phyloP scores from a whole-genome alignment of 768 basidiomycete species.

The Panaeolus cyanescens region DNA sequence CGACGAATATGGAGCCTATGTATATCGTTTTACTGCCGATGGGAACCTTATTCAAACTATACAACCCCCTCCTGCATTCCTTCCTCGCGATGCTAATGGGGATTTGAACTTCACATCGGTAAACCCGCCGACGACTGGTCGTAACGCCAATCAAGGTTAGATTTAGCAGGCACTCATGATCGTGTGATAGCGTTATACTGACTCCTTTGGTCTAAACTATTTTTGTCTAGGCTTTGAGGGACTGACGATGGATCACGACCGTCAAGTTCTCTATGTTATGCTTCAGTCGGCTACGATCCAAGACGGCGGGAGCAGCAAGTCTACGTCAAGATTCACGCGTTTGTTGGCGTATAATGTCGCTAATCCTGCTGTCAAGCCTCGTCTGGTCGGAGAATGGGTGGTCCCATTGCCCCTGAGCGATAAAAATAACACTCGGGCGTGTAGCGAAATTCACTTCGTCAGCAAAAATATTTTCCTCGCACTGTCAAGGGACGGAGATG shows the following conservation, averaged over 20 bases:
- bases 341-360: conserved; percentile 58
- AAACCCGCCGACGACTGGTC: conserved; percentile 50
- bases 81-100: conserved; percentile 47
- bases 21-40: conserved; percentile 50
- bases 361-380: conserved; percentile 30
- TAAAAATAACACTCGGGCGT: conserved; percentile 47
- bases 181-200: not conserved
- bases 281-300: conserved; percentile 66
- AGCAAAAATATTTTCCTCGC: conserved; percentile 55
- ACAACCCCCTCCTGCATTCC: conserved; percentile 56
- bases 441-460: conserved; percentile 63
- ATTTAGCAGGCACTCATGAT: not conserved
- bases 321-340: conserved; percentile 53
- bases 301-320: conserved; percentile 54
- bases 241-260: conserved; percentile 50
- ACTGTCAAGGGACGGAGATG: conserved; percentile 61
- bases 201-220: not conserved
- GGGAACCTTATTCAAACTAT: conserved; percentile 58
- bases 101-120: conserved; percentile 54
- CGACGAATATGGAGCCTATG: conserved; percentile 72
- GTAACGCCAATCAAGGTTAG: conserved; percentile 56
- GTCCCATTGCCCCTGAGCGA: conserved; percentile 56
- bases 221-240: conserved; percentile 54
- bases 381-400: conserved; percentile 57
- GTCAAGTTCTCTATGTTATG: conserved; percentile 56